Percentiles rank a stretch among this genome's conserved stretches.
Evolutionary conservation across 1,284 basidiomycete genomes (phyloP).

Genomic region (Cutaneotrichosporon sp.): DNA sequence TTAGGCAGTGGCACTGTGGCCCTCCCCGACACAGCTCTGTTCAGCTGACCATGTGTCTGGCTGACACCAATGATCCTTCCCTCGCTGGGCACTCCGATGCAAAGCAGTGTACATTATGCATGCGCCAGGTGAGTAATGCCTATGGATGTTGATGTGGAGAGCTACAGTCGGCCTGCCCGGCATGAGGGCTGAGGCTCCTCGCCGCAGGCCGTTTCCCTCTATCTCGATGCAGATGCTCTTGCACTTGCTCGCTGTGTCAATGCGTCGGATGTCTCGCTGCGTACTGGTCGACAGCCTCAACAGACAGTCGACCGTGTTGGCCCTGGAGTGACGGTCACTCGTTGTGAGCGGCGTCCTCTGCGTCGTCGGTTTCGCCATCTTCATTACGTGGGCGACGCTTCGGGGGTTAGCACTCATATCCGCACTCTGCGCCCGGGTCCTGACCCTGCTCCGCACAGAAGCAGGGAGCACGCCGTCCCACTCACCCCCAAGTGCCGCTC

Average conservation of each 20-base stretch:
- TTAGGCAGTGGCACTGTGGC: too few species aligned
- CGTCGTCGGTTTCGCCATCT: slow-evolving; percentile 23
- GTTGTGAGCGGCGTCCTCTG: slow-evolving; percentile 10
- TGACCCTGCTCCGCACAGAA: neutral
- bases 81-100: too few species aligned
- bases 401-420: slow-evolving; percentile 8
- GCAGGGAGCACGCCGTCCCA: neutral
- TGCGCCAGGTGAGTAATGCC: neutral
- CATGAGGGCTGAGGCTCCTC: too few species aligned
- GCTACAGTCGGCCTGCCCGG: neutral
- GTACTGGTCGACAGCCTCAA: too few species aligned
- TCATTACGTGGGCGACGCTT: slow-evolving; percentile 26
- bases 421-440: neutral
- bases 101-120: slow-evolving; percentile 1
- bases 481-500: slow-evolving; percentile 27
- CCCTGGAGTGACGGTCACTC: neutral
- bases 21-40: too few species aligned
- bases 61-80: too few species aligned
- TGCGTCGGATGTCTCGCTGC: too few species aligned
- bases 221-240: neutral
- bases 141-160: neutral
- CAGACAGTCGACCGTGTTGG: neutral
- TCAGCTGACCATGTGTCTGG: too few species aligned
- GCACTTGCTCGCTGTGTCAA: neutral
- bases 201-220: too few species aligned